Percentiles rank a stretch among this genome's conserved stretches.
Evolutionary conservation across 768 basidiomycete species (phyloP).

Genomic region (Macrocybe gigantea): DNA sequence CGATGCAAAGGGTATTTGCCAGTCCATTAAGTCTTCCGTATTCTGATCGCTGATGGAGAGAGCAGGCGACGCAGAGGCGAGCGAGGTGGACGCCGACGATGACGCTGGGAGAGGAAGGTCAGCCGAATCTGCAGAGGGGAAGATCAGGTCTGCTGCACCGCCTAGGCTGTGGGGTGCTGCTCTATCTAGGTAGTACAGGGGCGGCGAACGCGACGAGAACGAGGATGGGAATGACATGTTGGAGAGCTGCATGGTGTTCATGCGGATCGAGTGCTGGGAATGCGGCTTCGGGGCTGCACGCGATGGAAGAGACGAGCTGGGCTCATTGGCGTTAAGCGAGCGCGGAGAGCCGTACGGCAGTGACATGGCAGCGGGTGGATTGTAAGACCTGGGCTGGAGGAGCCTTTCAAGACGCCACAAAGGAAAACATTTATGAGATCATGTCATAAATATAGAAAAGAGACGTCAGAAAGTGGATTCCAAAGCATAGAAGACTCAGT

Average conservation of each 20-base stretch:
- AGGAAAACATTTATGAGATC: too few species aligned
- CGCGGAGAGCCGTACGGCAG: slow-evolving; percentile 3
- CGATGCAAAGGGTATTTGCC: slow-evolving; percentile 10
- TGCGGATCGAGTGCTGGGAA: slow-evolving; percentile 59
- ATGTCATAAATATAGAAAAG: background rate
- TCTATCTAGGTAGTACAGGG: background rate
- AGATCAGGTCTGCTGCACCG: slow-evolving; percentile 21
- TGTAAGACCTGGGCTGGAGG: slow-evolving; percentile 50
- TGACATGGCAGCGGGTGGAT: slow-evolving; percentile 21
- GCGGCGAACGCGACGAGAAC: slow-evolving; percentile 1
- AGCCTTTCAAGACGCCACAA: slow-evolving; percentile 28
- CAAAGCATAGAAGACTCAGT: slow-evolving; percentile 7
- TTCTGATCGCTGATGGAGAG: background rate
- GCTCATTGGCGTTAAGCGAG: slow-evolving; percentile 1
- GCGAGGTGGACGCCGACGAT: background rate
- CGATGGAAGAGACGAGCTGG: slow-evolving; percentile 6
- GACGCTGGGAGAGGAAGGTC: slow-evolving; percentile 8
- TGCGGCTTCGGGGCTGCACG: slow-evolving; percentile 28
- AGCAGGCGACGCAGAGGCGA: background rate
- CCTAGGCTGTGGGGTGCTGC: background rate
- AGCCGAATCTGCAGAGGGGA: slow-evolving; percentile 18
- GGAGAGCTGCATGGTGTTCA: slow-evolving; percentile 62
- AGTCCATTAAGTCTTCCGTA: slow-evolving; percentile 7
- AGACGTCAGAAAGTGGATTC: slow-evolving; percentile 4
- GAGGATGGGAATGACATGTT: slow-evolving; percentile 35